These are phyloP conservation scores for Penicillium malachiteum DNA, from an alignment of 495 filamentous ascomycete genomes.

Conservation along the genomic window DNA sequence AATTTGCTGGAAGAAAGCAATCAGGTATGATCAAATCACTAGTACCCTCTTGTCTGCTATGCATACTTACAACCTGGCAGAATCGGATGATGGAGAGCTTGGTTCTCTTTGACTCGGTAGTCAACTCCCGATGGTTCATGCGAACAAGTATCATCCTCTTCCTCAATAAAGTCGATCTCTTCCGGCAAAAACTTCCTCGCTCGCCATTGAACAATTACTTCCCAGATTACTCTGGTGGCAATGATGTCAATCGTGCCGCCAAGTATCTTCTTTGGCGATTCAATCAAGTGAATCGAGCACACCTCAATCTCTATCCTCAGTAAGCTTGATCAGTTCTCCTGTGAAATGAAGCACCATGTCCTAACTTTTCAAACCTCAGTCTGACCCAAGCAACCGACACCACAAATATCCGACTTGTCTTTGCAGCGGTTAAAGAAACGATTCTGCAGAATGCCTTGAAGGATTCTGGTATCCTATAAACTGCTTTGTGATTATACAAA, in stretches of 20 bases:
- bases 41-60: neutral
- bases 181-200: conserved; percentile 87
- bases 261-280: conserved; percentile 98
- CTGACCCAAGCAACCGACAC: conserved; percentile 98
- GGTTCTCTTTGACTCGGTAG: conserved; percentile 97
- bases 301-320: conserved; percentile 97
- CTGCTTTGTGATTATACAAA: neutral
- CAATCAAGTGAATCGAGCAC: conserved; percentile 95
- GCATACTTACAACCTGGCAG: conserved; percentile 39
- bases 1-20: conserved; percentile 95
- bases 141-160: conserved; percentile 97
- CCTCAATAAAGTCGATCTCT: conserved; percentile 97
- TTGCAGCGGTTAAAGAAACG: conserved; percentile 97
- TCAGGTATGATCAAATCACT: conserved; percentile 55
- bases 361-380: conserved; percentile 42
- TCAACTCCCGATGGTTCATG: conserved; percentile 99
- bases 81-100: conserved; percentile 99
- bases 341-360: neutral
- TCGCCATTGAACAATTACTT: conserved; percentile 92
- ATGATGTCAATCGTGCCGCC: conserved; percentile 94
- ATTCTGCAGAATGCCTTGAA: conserved; percentile 97
- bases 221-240: conserved; percentile 94
- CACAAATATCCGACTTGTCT: conserved; percentile 95
- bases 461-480: conserved; percentile 90
- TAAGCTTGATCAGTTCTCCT: conserved; percentile 47